phyloP scores from a whole-genome alignment of 2,329 filamentous ascomycete genomes.

The Passalora sequoiae region DNA sequence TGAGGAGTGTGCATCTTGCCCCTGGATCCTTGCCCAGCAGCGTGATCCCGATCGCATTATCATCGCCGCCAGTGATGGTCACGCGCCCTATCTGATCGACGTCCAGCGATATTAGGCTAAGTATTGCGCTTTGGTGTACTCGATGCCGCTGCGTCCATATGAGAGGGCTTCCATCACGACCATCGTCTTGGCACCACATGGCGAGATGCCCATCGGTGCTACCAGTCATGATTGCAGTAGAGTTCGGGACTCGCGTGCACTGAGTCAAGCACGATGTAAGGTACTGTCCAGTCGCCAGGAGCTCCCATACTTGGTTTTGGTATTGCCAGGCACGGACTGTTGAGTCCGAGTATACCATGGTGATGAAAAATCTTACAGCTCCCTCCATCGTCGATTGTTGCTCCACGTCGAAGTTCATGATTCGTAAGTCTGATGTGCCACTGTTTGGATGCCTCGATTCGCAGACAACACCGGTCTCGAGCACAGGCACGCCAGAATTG shows the following conservation, averaged over 20 bases:
- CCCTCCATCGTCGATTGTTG: conserved; percentile 15
- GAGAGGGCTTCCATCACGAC: conserved; percentile 6
- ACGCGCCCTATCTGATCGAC: conserved; percentile 32
- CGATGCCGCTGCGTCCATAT: conserved; percentile 39
- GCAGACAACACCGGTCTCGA: conserved; percentile 49
- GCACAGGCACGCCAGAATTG: conserved; percentile 45
- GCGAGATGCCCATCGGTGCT: conserved; percentile 77
- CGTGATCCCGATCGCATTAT: conserved; percentile 68
- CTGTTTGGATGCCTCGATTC: conserved; percentile 48
- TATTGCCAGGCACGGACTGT: conserved; percentile 53
- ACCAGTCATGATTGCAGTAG: conserved; percentile 59
- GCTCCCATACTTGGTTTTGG: conserved; percentile 28
- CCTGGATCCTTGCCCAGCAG: conserved; percentile 21
- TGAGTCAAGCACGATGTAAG: conserved; percentile 65
- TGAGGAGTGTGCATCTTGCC: conserved; percentile 34
- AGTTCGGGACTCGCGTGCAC: conserved; percentile 35
- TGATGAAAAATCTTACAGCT: conserved; percentile 51
- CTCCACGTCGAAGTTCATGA: conserved; percentile 69
- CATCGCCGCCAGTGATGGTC: conserved; percentile 77
- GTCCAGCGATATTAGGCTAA: conserved; percentile 43
- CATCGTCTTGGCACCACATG: conserved; percentile 45
- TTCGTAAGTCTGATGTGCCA: conserved; percentile 63
- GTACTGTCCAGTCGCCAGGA: conserved; percentile 40
- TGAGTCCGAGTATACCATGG: conserved; percentile 80
- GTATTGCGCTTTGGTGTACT: conserved; percentile 78